Base-by-base conservation (phyloP, 768 basidiomycete species). In the Udeniomyces megalosporus region DNA sequence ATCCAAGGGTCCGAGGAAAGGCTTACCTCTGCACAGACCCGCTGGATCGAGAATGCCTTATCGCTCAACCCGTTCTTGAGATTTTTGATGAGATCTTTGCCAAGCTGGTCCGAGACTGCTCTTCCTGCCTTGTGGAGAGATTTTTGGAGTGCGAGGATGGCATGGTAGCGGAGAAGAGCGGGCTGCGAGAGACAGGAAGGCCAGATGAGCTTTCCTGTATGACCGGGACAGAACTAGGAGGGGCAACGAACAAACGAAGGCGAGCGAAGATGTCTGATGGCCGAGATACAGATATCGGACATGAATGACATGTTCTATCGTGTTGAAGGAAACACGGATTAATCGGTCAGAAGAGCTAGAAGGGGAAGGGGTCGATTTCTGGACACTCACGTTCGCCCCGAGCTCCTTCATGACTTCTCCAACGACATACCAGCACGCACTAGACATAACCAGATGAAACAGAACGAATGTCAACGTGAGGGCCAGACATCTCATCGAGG, bases 221-320 rank as follows among this genome's bases (percentile, higher is more conserved):
- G 35, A 29, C 22, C 35, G 22, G 24, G 45, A 34, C 6, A n/a
- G 49, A 7, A 34, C 14, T 50, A 28, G 17, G 45, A 50, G 35
- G 6, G 22, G n/a, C 4, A 4, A 35, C 3, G 45, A 20, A 44
- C 48, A 32, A 42, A 15, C 35, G 59, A 35, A 12, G 34, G 75
- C 75, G 79, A 34, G 87, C 89, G 10, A 84, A 80, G 78, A 0
- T 84, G 80, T 71, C 83, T 88, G 47, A 87, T 72, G 0, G 83
- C 77, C 0, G 82, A 76, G 1, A 78, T 75, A 22, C 81, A 75
- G 35, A 92, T 85, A 70, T 97, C 93, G 31, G 84, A 80, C 82
- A 92, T 85, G 68, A 91, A 85, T 0, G 91, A 95, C 91, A 96
- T 93, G 71, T 91, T 83, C 88, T 97, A 66, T 1, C 34, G 31